These are phyloP conservation scores for Tylopilus sp. DNA, from an alignment of 768 basidiomycete genomes.

Conservation along the genomic window DNA sequence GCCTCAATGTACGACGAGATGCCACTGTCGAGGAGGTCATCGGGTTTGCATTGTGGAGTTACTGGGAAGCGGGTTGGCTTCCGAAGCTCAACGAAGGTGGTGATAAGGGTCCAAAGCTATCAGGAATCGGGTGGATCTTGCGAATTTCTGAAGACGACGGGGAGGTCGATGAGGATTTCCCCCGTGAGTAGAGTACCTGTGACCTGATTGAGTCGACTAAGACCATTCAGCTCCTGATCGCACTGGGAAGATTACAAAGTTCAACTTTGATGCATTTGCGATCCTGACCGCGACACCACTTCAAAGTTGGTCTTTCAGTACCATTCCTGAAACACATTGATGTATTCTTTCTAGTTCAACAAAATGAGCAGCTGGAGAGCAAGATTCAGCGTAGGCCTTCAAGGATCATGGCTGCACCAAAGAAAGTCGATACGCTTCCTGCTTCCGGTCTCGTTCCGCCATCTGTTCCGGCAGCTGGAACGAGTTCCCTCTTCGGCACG, in stretches of 20 bases:
- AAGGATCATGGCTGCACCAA: slow-evolving; percentile 52
- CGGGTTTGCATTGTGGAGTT: slow-evolving; percentile 88
- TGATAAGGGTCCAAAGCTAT: slow-evolving; percentile 64
- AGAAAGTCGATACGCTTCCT: slow-evolving; percentile 51
- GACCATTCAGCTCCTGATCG: slow-evolving; percentile 80
- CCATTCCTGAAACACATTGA: not conserved
- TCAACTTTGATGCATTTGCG: slow-evolving; percentile 88
- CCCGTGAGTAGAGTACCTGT: slow-evolving; percentile 58
- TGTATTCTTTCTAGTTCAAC: slow-evolving; percentile 44
- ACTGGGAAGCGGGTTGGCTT: slow-evolving; percentile 84
- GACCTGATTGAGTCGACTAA: not conserved
- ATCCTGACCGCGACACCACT: slow-evolving; percentile 70
- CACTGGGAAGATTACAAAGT: slow-evolving; percentile 78
- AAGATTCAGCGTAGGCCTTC: slow-evolving; percentile 85
- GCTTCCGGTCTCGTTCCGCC: slow-evolving; percentile 36
- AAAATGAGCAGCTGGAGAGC: slow-evolving; percentile 76
- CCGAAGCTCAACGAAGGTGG: slow-evolving; percentile 71
- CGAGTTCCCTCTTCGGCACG: slow-evolving; percentile 47
- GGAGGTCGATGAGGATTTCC: slow-evolving; percentile 98
- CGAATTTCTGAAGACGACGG: slow-evolving; percentile 96
- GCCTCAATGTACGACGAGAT: slow-evolving; percentile 77
- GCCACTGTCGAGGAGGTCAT: slow-evolving; percentile 95
- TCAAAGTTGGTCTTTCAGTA: slow-evolving; percentile 51
- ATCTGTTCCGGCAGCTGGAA: slow-evolving; percentile 36
- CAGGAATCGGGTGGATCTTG: slow-evolving; percentile 87